A percentile compares a stretch with the other conserved stretches of the same genome.
phyloP scores from a whole-genome alignment of 164 flowering plant species.

The Vitis rupestris region DNA sequence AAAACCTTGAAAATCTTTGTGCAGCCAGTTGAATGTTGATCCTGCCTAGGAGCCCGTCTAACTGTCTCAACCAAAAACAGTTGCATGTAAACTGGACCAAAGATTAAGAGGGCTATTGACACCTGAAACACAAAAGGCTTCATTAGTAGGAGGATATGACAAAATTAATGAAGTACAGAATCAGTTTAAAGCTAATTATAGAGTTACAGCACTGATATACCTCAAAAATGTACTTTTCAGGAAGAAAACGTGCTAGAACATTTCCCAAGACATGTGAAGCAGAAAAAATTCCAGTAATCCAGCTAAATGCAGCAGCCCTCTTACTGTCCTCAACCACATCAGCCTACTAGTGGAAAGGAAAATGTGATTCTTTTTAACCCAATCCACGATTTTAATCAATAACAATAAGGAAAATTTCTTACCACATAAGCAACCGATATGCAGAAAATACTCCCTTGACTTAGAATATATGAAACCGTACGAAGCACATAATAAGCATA shows the following conservation, averaged over 20 bases:
- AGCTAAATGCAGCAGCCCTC: slow-evolving; percentile 78
- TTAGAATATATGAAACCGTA: slow-evolving; percentile 69
- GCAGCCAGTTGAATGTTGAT: slow-evolving; percentile 28
- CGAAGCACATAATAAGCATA: slow-evolving; percentile 82
- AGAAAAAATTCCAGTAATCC: slow-evolving; percentile 81
- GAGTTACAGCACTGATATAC: slow-evolving; percentile 29
- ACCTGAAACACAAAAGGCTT: slow-evolving; percentile 46
- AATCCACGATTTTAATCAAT: neutral
- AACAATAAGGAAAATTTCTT: slow-evolving; percentile 21
- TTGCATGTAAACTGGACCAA: slow-evolving; percentile 61
- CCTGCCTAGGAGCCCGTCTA: slow-evolving; percentile 26
- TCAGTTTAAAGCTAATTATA: neutral
- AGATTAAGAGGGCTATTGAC: slow-evolving; percentile 61
- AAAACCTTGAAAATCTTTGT: slow-evolving; percentile 31
- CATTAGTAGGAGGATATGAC: slow-evolving; percentile 4
- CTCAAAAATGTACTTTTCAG: slow-evolving; percentile 64
- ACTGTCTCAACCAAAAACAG: slow-evolving; percentile 72
- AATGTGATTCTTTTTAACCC: neutral
- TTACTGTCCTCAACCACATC: slow-evolving; percentile 59
- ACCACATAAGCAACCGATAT: slow-evolving; percentile 87
- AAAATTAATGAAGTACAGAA: neutral
- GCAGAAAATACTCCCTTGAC: slow-evolving; percentile 95
- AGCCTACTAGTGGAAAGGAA: slow-evolving; percentile 46
- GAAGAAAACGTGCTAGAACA: slow-evolving; percentile 77
- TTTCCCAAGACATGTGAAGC: slow-evolving; percentile 85